Conservation (phyloP, 768 basidiomycete genomes). For the Hydnomerulius pinastri region DNA sequence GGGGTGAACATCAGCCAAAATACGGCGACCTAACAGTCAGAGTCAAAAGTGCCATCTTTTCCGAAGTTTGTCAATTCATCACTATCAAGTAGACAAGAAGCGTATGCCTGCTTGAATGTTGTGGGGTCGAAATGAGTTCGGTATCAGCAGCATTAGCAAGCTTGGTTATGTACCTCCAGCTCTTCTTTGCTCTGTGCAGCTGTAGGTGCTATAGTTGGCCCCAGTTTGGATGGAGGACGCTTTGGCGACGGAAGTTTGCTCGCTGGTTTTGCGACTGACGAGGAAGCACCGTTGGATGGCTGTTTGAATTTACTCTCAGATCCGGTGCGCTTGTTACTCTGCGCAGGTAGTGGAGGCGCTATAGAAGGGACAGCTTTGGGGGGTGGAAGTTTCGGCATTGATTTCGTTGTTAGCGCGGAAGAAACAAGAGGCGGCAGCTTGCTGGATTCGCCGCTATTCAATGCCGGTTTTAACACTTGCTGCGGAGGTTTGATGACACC, state of each 20-base stretch:
- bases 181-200: conserved; percentile 13
- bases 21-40: conserved; percentile 22
- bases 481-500: neutral
- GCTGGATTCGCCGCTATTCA: neutral
- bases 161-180: conserved; percentile 19
- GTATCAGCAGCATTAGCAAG: conserved; percentile 4
- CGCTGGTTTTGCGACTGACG: too few species aligned
- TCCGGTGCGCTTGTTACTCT: too few species aligned
- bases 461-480: neutral
- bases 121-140: neutral
- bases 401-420: neutral
- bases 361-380: neutral
- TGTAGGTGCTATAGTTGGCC: neutral
- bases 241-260: too few species aligned
- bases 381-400: neutral
- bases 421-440: neutral
- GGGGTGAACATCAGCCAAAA: neutral
- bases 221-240: neutral
- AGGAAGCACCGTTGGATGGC: too few species aligned
- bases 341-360: too few species aligned
- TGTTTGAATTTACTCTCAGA: too few species aligned
- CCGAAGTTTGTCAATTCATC: conserved; percentile 36
- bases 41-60: conserved; percentile 29
- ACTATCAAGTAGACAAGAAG: conserved; percentile 39
- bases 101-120: conserved; percentile 33